phyloP scores from a whole-genome alignment of 495 filamentous ascomycete genomes.

The Physcia stellaris region DNA sequence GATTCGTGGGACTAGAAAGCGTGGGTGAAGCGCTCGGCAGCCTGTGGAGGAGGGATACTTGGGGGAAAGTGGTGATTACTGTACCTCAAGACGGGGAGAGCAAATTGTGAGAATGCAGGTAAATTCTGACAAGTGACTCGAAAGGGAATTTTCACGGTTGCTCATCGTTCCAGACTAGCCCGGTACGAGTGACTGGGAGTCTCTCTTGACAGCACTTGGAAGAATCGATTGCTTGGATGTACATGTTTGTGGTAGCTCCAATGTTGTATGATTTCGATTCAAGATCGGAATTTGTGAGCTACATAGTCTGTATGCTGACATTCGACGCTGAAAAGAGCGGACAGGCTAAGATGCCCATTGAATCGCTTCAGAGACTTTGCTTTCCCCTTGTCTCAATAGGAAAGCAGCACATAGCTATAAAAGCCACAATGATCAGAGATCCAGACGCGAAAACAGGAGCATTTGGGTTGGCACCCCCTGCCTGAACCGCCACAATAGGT shows the following conservation, averaged over 20 bases:
- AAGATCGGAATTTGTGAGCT: too few species aligned
- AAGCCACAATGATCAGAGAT: conserved; percentile 35
- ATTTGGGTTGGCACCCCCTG: conserved; percentile 25
- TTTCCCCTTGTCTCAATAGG: conserved; percentile 41
- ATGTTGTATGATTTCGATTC: too few species aligned
- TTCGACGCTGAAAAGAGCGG: too few species aligned
- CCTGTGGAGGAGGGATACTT: conserved; percentile 68
- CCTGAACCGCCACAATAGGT: conserved; percentile 42
- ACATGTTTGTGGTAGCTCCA: too few species aligned
- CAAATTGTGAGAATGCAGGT: conserved; percentile 26
- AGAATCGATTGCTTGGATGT: too few species aligned
- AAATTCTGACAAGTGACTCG: too few species aligned
- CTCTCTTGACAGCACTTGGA: too few species aligned
- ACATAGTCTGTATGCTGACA: too few species aligned
- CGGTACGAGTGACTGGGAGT: too few species aligned
- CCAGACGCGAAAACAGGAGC: conserved; percentile 41
- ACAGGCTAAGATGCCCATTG: too few species aligned
- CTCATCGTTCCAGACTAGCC: too few species aligned
- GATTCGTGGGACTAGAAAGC: conserved; percentile 69
- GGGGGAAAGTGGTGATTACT: conserved; percentile 93
- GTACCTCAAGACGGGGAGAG: conserved; percentile 55
- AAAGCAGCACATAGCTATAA: conserved; percentile 35
- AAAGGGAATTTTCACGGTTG: too few species aligned
- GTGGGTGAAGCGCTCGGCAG: conserved; percentile 64
- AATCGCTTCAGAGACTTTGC: conserved; percentile 26